These are phyloP conservation scores for Parascedosporium putredinis DNA, from an alignment of 2,329 filamentous ascomycete species.

Conservation along the genomic window DNA sequence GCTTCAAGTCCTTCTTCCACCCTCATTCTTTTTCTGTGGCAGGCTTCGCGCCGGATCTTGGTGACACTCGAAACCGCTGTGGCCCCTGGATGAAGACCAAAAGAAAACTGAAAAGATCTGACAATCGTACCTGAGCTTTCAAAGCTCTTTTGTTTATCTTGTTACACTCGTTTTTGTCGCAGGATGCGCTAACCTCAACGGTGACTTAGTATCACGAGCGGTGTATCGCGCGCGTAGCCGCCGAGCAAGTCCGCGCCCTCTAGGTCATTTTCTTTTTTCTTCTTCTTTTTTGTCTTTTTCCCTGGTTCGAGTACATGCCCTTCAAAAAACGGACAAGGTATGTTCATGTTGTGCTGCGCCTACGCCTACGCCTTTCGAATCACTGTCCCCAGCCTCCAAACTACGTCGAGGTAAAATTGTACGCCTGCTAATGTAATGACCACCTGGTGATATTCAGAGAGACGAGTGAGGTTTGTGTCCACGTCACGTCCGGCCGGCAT, in stretches of 20 bases:
- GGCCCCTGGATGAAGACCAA: slow-evolving; percentile 4
- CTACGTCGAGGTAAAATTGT: no score
- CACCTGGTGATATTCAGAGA: background rate
- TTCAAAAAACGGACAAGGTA: background rate
- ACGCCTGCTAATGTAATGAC: background rate
- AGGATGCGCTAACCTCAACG: background rate
- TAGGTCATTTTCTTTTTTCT: no score
- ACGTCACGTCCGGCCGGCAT: background rate
- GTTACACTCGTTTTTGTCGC: background rate
- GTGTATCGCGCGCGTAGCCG: background rate
- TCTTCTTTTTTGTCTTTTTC: no score
- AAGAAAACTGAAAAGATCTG: slow-evolving; percentile 9
- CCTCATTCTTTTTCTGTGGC: background rate
- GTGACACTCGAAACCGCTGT: slow-evolving; percentile 3
- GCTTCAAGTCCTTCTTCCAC: background rate
- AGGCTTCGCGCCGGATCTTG: background rate
- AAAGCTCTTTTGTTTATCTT: background rate
- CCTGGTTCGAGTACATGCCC: background rate
- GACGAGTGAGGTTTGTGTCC: background rate
- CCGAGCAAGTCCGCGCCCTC: background rate
- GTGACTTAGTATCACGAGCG: background rate
- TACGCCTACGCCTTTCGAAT: no score
- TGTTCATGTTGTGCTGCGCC: background rate
- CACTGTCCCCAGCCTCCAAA: no score
- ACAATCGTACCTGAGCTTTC: background rate